Base-by-base conservation (phyloP, 768 basidiomycete species). In the Agrocybe chaxingu region DNA sequence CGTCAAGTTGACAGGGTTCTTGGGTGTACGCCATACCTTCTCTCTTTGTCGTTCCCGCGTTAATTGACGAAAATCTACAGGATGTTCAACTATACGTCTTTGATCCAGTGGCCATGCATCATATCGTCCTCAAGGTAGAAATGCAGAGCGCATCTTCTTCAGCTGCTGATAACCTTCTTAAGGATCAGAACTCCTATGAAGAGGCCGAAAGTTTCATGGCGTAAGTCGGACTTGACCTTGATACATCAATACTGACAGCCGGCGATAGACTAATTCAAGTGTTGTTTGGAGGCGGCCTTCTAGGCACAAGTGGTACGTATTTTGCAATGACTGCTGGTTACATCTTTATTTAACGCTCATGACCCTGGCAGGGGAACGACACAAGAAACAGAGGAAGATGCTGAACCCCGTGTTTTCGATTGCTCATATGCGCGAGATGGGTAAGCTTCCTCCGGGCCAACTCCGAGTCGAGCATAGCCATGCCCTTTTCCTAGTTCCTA, bases 61-160 rank as follows among this genome's bases (percentile, higher is more conserved):
- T 31, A 11, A 39, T 10, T 19, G 37, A 12, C n/a, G 8, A 12
- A 7, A 16, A 30, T 13, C 32, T 34, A 51, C 53, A 69, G 69
- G 61, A 62, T 49, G 58, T 64, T 37, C 60, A 66, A 45, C 65
- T 79, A 8, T 71, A 73, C 49, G 65, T 77, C 9, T 74, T 60
- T 41, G 78, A 79, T 53, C 73, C 76, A 0, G 66, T 66, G 41
- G 78, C 77, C 5, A 55, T 79, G 47, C 66, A 76, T 50, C 71
- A 73, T 51, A 71, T 79, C 34, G 34, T 75, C 7, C 63, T 77
- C 46, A 78, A 76, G 59, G 77, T 74, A 40, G 24, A 24, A 24
- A 24, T 5, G 24, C 24, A 24, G 3, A n/a, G 47, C 31, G 11
- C 8, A n/a, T 7, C n/a, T 31, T 36, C 13, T 36, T 29, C 31